Base-by-base conservation (phyloP, 768 basidiomycete genomes). In the Boletus rubroflammeus region DNA sequence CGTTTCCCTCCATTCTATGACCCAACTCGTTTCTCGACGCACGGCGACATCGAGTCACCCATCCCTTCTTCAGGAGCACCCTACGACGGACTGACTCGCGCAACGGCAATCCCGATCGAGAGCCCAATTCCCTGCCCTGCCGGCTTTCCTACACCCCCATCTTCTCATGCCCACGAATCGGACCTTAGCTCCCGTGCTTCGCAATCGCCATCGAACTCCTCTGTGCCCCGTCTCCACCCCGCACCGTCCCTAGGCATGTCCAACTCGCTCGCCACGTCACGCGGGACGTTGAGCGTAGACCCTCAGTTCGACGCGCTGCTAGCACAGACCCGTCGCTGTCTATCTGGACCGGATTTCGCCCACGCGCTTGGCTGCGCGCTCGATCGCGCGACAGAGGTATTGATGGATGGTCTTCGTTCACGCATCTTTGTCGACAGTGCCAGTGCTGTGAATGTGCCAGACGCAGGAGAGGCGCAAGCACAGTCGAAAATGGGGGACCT, bases 361-460 rank as follows among this genome's bases (percentile, higher is more conserved):
- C 71, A 76, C 45, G 86, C 91, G 0, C 76, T 95, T 11, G 84
- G 86, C 47, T 80, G 79, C n/a, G 83, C 82, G 48, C 77, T 97
- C 25, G 90, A 90, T 63, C 75, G 76, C 3, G 84, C 89, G 35
- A 82, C 84, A 15, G 79, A 79, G 32, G 75, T 84, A 6, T 64
- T 96, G 26, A 77, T 90, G 54, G 75, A 76, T 1, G 81, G 82
- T 7, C 74, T 97, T 36, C 81, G 84, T 61, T 76, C 72, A 50
- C 81, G 84, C 17, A 78, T 91, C 25, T 94, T 90, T 63, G 67
- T 72, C 15, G 72, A 72, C 9, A 61, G 55, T 19, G 15, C 54
- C 9, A 65, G 42, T 19, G 54, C 54, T 2, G 47, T 54, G 14
- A 65, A 58, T 11, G 26, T 17, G 23, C 51, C 47, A 1, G 28